Conservation (phyloP, 495 filamentous ascomycete species). For the Trichocladium antarcticum region DNA sequence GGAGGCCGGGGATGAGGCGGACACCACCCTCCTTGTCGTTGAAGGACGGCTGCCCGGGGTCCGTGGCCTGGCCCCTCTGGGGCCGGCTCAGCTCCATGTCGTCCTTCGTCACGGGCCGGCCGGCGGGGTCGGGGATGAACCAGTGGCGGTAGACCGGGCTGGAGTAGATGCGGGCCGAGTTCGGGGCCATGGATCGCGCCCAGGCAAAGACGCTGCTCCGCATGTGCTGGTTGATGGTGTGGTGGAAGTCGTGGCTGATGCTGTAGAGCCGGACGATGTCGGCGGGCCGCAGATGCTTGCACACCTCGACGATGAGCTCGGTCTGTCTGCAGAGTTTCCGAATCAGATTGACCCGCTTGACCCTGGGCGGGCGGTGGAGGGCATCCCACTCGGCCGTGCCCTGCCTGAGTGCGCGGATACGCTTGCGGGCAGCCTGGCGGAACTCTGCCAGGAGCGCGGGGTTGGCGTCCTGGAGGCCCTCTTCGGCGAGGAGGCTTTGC, state of each 20-base stretch:
- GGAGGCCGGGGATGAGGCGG: slow-evolving; percentile 21
- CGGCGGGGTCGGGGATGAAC: slow-evolving; percentile 38
- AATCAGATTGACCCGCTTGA: slow-evolving; percentile 40
- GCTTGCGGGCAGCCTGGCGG: slow-evolving; percentile 5
- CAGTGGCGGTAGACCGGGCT: slow-evolving; percentile 37
- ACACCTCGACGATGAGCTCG: slow-evolving; percentile 42
- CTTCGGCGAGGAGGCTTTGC: slow-evolving; percentile 1
- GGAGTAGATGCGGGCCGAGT: slow-evolving; percentile 40
- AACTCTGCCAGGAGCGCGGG: slow-evolving; percentile 7
- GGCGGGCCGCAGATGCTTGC: slow-evolving; percentile 36
- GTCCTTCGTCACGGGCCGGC: slow-evolving; percentile 15
- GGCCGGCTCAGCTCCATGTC: slow-evolving; percentile 12
- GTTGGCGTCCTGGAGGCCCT: slow-evolving; percentile 2
- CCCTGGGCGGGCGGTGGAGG: not conserved
- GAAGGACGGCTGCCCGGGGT: not conserved
- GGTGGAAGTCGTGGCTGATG: slow-evolving; percentile 46
- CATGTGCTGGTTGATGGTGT: slow-evolving; percentile 37
- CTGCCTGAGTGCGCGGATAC: slow-evolving; percentile 7
- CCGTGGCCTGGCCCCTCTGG: slow-evolving; percentile 3
- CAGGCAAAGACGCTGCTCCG: slow-evolving; percentile 25
- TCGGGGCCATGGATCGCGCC: slow-evolving; percentile 29
- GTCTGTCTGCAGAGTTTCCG: slow-evolving; percentile 34
- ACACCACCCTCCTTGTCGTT: slow-evolving; percentile 1
- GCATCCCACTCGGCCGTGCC: slow-evolving; percentile 2
- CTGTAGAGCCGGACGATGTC: slow-evolving; percentile 47